Base-by-base conservation (phyloP, 2,329 filamentous ascomycete species). In the Trichoderma koningii region DNA sequence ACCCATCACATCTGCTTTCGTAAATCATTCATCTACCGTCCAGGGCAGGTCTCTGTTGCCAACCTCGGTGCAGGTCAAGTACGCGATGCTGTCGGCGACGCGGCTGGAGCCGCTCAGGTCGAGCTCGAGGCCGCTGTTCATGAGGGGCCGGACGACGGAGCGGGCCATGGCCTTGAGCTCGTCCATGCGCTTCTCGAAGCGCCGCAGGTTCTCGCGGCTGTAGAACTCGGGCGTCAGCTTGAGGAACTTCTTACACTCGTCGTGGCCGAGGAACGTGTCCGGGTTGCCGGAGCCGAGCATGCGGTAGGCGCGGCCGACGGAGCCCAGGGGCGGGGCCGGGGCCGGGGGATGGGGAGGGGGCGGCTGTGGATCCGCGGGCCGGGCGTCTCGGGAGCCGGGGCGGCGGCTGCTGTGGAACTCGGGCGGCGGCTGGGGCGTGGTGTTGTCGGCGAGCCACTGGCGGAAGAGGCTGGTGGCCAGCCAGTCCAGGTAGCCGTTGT, bases 361-460 rank as follows among this genome's bases (percentile, higher is more conserved):
- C 65, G 21, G 72, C 69, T 70, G 69, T 65, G 23, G 72, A 71
- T 30, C 30, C 30, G 60, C 68, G 71, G 28, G 69, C 68, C 30
- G 30, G n/a, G 26, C 30, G 51, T 76, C 73, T 55, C 74, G 73
- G 34, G 73, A 72, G 50, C 64, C 66, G 19, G 69, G 69, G 66
- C 67, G 69, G 38, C 73, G 30, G 30, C 21, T 30, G 30, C 21
- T 23, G 30, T 30, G 74, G 44, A 56, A 70, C 66, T 68, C 74
- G 66, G 75, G 70, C 62, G 76, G 64, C 14, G 79, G 86, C 3
- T 89, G 84, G 0, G 92, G 89, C 2, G 91, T 89, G 5, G 91
- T 96, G 75, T 93, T 94, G 71, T 97, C 93, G 4, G 92, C 92
- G 7, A 97, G 82, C 93, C 93, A 97, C 76, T 97, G 92, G 3